Evolutionary conservation across 352 stramenopile genomes (phyloP), one percentile per base, ranked within the genome.

Genomic region (Pythium pectinolyticum): DNA sequence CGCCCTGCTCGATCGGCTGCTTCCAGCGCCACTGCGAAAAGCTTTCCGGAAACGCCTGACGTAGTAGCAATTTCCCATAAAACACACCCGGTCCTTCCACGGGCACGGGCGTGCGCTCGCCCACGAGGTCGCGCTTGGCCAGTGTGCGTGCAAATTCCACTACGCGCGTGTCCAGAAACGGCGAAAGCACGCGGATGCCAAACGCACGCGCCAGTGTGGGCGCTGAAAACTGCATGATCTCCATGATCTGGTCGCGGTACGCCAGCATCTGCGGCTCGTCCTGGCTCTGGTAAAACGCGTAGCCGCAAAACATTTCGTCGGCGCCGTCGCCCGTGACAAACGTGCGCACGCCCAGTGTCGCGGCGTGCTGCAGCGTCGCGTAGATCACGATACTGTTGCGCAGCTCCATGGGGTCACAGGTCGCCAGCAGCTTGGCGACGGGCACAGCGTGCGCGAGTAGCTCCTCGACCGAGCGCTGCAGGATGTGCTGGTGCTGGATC

Each of bases 261-360:
- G 76, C 66, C 15, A 69, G 77, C 70, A 92, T 76, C 27, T 74
- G 55, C 1, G 71, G 69, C 35, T 91, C 73, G 9, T 72, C 72
- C 67, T 90, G 86, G 25, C 52, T 71, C 35, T 88, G 82, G 61
- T 88, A 95, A 72, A 97, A 97, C 19, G 76, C 82, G 69, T 97
- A 97, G 9, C 83, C 89, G 28, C 85, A 90, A 54, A 97, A 94
- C 9, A 97, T 69, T 63, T 97, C 89, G 65, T 97, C 89, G 3
- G 89, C 82, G 14, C 76, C 89, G 62, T 97, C 89, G 12, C 89
- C 89, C 17, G 88, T 94, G 34, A 97, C 60, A 5, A 94, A 75
- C 32, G 82, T 60, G 14, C 71, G 77, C 7, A 92, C 80, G 5
- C 88, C 88, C 10, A 69, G 69, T 15, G 70, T 54, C 1, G 67